Evolutionary conservation across 495 filamentous ascomycete genomes (phyloP).

Genomic region (Emericellopsis terricola): DNA sequence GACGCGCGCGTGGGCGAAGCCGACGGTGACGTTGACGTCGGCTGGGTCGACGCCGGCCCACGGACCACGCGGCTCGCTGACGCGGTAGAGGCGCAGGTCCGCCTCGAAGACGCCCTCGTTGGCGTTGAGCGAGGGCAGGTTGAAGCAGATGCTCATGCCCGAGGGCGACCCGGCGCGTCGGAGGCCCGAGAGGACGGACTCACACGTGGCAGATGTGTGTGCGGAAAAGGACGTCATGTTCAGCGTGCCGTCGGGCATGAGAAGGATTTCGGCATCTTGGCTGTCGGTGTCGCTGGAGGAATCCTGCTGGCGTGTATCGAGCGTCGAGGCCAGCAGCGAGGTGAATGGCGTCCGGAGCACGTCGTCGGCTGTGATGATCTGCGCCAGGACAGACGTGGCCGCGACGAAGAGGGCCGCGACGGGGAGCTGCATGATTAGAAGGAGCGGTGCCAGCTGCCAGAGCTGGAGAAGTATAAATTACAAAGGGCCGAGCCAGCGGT

Average conservation of each 20-base stretch:
- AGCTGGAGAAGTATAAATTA: not conserved
- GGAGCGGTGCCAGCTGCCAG: not conserved
- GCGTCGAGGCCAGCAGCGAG: not conserved
- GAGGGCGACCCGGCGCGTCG: constrained; percentile 40
- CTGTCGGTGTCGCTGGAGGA: not conserved
- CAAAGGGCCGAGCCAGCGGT: not conserved
- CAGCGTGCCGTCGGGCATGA: constrained; percentile 14
- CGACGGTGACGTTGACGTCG: constrained; percentile 38
- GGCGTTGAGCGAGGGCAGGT: constrained; percentile 44
- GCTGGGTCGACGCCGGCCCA: constrained; percentile 37
- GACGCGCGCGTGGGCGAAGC: constrained; percentile 41
- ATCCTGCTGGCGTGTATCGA: not conserved
- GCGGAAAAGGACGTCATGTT: constrained; percentile 33
- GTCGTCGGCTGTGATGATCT: not conserved
- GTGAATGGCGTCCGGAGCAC: constrained; percentile 1
- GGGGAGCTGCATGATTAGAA: not conserved
- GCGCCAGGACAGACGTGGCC: no score
- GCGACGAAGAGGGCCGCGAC: not conserved
- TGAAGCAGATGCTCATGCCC: constrained; percentile 66
- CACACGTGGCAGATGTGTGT: constrained; percentile 33
- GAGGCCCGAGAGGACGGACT: constrained; percentile 23
- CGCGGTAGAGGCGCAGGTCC: constrained; percentile 49
- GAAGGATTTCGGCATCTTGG: not conserved
- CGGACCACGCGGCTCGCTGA: constrained; percentile 33
- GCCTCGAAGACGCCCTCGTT: constrained; percentile 47